phyloP scores from a whole-genome alignment of 169 alveolate species.

The Theileria annulata region DNA sequence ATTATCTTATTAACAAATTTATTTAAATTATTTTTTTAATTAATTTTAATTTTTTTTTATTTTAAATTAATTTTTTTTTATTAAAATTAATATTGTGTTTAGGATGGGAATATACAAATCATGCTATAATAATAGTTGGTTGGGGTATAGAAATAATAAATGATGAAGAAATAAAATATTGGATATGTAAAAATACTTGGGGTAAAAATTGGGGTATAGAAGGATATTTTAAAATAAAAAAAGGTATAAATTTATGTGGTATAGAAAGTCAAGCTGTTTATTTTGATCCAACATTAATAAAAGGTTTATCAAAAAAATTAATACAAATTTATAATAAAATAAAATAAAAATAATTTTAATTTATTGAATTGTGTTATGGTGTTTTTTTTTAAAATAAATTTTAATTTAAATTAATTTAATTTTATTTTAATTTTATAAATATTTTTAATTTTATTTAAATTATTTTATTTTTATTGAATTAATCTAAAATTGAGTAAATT shows the following conservation, averaged over 20 bases:
- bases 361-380: no score
- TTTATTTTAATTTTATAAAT: no score
- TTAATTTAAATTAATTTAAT: no score
- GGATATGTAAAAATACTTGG: conserved; percentile 84
- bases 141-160: conserved; percentile 80
- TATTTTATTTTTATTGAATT: no score
- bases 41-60: background rate
- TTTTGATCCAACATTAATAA: conserved; percentile 82
- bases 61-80: background rate
- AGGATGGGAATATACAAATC: conserved; percentile 88
- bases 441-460: no score
- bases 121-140: conserved; percentile 83
- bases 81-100: background rate
- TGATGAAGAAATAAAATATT: conserved; percentile 70
- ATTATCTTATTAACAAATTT: no score
- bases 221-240: conserved; percentile 76
- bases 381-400: no score
- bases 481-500: no score
- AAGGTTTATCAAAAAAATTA: conserved; percentile 64
- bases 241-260: conserved; percentile 81
- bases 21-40: no score
- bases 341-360: no score
- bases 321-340: background rate
- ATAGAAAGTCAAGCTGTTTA: conserved; percentile 87
- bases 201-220: conserved; percentile 81